Evolutionary conservation across 2,329 filamentous ascomycete species (phyloP), one percentile per base, ranked within the genome.

Genomic region (Pyricularia grisea): DNA sequence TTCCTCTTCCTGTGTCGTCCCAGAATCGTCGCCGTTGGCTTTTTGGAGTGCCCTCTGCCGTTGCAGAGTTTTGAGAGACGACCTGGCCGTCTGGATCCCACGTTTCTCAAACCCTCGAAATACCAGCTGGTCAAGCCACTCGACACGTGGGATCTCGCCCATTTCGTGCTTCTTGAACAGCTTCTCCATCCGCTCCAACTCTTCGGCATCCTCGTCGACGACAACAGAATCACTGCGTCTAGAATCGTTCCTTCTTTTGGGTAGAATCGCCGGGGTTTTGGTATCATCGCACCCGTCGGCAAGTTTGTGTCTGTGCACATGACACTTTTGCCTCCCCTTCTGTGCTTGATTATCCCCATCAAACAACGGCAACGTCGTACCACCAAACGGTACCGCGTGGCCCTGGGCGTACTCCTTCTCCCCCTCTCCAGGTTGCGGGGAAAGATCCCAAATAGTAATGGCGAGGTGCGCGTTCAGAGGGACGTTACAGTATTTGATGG

Each of bases 131-230:
- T 99, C 95, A 63, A 99, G 86, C 96, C 95, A 99, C 74, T 96
- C 92, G 66, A 97, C 91, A 20, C 93, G 88, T 0, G 92, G 89
- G 30, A 99, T 94, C 77, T 99, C 95, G 23, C 93, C 94, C 91
- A 97, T 96, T 77, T 99, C 96, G 76, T 98, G 95, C 79, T 97
- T 97, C 80, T 99, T 99, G 77, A 99, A 91, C 27, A 98, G 79
- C 68, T 88, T 90, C 76, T 98, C 94, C 73, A 99, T 86, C 23
- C 95, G 86, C 74, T 97, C 93, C 71, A 97, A 85, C 78, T 99
- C 95, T 68, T 92, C 89, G n/a, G 81, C 81, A 70, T 96, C 88
- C 73, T 90, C 90, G 69, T 91, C 88, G n/a, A 87, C 81, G 0
- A 81, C 77, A 1, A 84, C 81, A 1, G 84, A 79, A 0, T 81